Conservation (phyloP, 805 yeast species). For the Schizosaccharomyces japonicus region DNA sequence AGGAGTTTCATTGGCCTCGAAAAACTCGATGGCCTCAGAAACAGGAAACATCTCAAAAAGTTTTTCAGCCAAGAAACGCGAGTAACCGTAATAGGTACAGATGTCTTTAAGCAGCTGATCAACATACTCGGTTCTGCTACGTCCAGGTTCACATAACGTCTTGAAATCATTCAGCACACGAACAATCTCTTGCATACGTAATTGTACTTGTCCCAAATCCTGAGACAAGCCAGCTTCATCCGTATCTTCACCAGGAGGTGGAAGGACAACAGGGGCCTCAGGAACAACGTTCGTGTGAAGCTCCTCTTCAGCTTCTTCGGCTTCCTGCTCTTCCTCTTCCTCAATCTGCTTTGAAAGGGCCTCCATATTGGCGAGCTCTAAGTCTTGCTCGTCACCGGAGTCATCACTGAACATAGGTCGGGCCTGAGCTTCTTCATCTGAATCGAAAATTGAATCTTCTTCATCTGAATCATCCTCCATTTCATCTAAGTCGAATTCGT, state of each 20-base stretch:
- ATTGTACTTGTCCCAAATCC: slow-evolving; percentile 39
- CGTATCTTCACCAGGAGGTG: slow-evolving; percentile 23
- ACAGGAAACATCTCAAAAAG: slow-evolving; percentile 79
- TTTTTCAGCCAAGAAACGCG: slow-evolving; percentile 79
- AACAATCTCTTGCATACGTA: slow-evolving; percentile 85
- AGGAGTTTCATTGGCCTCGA: slow-evolving; percentile 92
- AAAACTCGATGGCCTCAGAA: slow-evolving; percentile 89
- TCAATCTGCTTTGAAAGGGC: slow-evolving; percentile 46
- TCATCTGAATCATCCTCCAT: slow-evolving; percentile 15
- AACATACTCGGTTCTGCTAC: slow-evolving; percentile 60
- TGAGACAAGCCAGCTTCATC: slow-evolving; percentile 12
- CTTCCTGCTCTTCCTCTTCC: slow-evolving; percentile 15
- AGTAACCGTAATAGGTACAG: slow-evolving; percentile 80
- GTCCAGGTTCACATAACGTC: slow-evolving; percentile 60
- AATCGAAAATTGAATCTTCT: slow-evolving; percentile 30
- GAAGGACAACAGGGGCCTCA: slow-evolving; percentile 4
- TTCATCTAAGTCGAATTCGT: slow-evolving; percentile 20
- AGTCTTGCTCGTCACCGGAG: slow-evolving; percentile 39
- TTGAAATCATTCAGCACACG: slow-evolving; percentile 82
- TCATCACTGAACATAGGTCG: slow-evolving; percentile 65
- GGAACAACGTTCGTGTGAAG: slow-evolving; percentile 6
- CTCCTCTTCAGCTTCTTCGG: slow-evolving; percentile 13
- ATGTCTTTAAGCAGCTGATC: slow-evolving; percentile 64
- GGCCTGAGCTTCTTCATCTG: slow-evolving; percentile 36
- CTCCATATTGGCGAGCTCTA: slow-evolving; percentile 69